Base-by-base conservation (phyloP, 2,329 filamentous ascomycete species). In the Aspergillus aculeatus region DNA sequence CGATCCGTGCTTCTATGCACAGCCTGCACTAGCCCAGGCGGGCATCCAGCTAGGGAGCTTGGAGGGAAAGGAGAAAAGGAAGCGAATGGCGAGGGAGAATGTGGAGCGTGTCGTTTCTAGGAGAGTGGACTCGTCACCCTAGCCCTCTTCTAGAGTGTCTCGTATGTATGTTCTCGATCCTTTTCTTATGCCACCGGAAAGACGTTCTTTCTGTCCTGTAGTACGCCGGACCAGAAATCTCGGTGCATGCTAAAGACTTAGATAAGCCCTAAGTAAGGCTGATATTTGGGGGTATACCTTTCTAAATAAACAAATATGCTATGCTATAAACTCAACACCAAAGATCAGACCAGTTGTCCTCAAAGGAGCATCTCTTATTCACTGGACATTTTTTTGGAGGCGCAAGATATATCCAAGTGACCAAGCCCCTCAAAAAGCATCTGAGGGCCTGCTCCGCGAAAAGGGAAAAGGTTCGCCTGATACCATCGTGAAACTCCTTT, bases 1-100 rank as follows among this genome's bases (percentile, higher is more conserved):
- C 49, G 66, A 68, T 24, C 66, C 62, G 7, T 59, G 58, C 14
- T 64, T 62, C 49, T 62, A 65, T 29, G 57, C 57, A 14, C 58
- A 62, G 47, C 49, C 57, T 5, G 62, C 66, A 23, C 48, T 70
- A 10, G 60, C 54, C 4, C 50, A 62, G 10, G 49, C 65, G 52
- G 63, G 52, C 1, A 57, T 58, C 21, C 51, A 54, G 10, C 64
- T 67, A 51, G 68, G 64, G 1, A 58, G 59, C 50, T 41, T 63
- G 57, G 63, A 67, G 14, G 61, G 58, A 6, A 54, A 41, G 19
- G 61, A 62, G 10, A 49, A 61, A 19, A 64, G 69, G 26, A 59
- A 49, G 53, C 50, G 32, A 11, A 54, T 61, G 23, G 64, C 63
- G 7, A 56, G 59, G 51, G 49, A 11, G 11, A 62, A 64, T 54